phyloP scores from a whole-genome alignment of 2,329 filamentous ascomycete species.

The Myriosclerotinia duriaeana region DNA sequence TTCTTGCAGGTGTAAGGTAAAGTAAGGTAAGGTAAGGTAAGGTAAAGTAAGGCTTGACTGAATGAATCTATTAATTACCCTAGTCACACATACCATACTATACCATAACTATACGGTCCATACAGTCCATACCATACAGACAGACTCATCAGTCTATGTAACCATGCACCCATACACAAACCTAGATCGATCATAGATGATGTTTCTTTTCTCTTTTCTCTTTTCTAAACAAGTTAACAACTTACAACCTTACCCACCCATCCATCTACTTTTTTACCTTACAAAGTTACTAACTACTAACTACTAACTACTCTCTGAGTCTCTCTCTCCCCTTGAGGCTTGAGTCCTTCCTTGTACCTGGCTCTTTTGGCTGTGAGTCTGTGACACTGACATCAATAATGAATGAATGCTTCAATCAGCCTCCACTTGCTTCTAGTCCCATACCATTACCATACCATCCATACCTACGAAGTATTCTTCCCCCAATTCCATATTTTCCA shows the following conservation, averaged over 20 bases:
- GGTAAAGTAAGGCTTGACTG: not conserved
- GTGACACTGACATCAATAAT: conserved; percentile 24
- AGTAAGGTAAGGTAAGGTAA: too few species aligned
- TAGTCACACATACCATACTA: not conserved
- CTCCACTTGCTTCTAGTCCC: conserved; percentile 16
- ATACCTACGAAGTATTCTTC: too few species aligned
- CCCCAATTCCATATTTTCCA: conserved; percentile 1
- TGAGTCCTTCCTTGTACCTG: conserved; percentile 9
- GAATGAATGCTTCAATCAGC: conserved; percentile 17
- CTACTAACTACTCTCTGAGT: not conserved
- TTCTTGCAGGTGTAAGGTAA: conserved; percentile 10
- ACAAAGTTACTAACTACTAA: too few species aligned
- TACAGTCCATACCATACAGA: too few species aligned
- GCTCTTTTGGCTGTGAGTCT: conserved; percentile 13
- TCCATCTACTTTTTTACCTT: too few species aligned
- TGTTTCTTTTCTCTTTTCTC: too few species aligned
- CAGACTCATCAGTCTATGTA: too few species aligned
- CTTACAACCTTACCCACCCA: not conserved
- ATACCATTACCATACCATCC: too few species aligned
- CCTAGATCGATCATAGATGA: too few species aligned
- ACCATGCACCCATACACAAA: not conserved
- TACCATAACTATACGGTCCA: too few species aligned
- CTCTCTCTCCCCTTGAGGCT: not conserved
- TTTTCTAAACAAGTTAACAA: too few species aligned
- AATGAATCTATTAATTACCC: conserved; percentile 9